A percentile compares a stretch with the other conserved stretches of the same genome.
These are phyloP conservation scores for Aureobasidium musti DNA, from an alignment of 2,329 filamentous ascomycete genomes.

Conservation along the genomic window DNA sequence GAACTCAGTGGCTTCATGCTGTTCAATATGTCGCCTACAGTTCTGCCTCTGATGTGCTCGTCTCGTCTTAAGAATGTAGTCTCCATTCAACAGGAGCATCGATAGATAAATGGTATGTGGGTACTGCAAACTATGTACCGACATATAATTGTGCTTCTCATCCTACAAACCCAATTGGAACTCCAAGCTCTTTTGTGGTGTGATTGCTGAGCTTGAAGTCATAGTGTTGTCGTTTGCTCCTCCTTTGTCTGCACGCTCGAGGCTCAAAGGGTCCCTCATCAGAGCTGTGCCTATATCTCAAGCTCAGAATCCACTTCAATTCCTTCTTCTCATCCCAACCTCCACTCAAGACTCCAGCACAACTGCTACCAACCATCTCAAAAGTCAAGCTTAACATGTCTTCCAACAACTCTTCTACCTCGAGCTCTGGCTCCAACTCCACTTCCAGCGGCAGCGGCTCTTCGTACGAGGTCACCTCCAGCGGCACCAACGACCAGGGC, in stretches of 20 bases:
- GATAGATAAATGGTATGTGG: not conserved
- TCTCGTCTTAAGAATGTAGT: not conserved
- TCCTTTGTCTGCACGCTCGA: not conserved
- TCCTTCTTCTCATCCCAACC: not conserved
- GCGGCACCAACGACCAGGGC: constrained; percentile 66
- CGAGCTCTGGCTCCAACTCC: constrained; percentile 26
- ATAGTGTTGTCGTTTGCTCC: constrained; percentile 7
- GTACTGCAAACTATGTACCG: not conserved
- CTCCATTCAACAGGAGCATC: no score
- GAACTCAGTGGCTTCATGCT: no score
- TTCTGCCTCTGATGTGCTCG: no score
- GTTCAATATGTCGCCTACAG: no score
- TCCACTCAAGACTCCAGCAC: not conserved
- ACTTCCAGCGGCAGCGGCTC: constrained; percentile 28
- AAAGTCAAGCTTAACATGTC: not conserved
- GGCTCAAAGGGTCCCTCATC: not conserved
- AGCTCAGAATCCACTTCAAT: not conserved
- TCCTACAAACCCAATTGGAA: no score
- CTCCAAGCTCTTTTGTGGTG: not conserved
- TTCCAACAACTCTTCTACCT: constrained; percentile 28
- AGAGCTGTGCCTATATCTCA: constrained; percentile 4
- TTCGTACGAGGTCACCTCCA: constrained; percentile 46
- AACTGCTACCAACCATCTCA: not conserved
- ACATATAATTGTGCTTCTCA: not conserved
- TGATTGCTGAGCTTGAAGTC: not conserved